Conservation (phyloP, 768 basidiomycete species). For the Trametes punicea region DNA sequence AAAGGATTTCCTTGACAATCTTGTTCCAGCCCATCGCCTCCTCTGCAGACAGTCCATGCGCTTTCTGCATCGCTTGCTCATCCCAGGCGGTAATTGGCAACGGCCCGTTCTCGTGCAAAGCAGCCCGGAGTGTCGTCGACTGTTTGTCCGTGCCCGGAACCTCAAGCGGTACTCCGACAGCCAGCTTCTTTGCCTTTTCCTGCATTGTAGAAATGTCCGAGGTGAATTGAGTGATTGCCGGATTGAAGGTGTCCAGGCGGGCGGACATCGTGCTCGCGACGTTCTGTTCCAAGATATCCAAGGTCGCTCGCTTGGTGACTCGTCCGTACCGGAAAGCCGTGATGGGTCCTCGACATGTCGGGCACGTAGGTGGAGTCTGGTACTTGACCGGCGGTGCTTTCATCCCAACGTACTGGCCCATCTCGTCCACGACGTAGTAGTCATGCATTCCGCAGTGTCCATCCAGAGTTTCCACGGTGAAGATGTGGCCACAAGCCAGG, state of each 20-base stretch:
- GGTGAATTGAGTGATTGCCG: slow-evolving; percentile 13
- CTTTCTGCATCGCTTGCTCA: slow-evolving; percentile 8
- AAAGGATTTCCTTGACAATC: slow-evolving; percentile 20
- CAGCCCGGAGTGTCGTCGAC: not conserved
- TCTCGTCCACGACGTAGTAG: slow-evolving; percentile 28
- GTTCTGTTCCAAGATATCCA: slow-evolving; percentile 38
- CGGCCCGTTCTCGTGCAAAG: slow-evolving; percentile 19
- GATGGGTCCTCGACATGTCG: slow-evolving; percentile 35
- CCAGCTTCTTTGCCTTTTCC: slow-evolving; percentile 18
- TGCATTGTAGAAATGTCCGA: slow-evolving; percentile 1
- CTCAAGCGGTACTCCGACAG: not conserved
- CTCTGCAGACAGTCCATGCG: slow-evolving; percentile 21
- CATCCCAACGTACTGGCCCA: slow-evolving; percentile 24
- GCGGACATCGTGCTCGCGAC: slow-evolving; percentile 32
- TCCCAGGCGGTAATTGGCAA: slow-evolving; percentile 11
- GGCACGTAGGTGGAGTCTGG: slow-evolving; percentile 33
- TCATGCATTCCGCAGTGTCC: slow-evolving; percentile 31
- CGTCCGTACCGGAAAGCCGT: slow-evolving; percentile 35
- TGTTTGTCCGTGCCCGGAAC: not conserved
- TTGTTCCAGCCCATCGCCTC: slow-evolving; percentile 28
- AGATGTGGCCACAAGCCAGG: slow-evolving; percentile 36
- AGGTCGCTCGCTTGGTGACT: slow-evolving; percentile 33
- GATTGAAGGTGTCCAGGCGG: slow-evolving; percentile 16
- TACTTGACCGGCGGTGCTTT: slow-evolving; percentile 31
- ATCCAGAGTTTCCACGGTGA: slow-evolving; percentile 41